phyloP scores from a whole-genome alignment of 164 flowering plant species.

The Vitis labrusca region DNA sequence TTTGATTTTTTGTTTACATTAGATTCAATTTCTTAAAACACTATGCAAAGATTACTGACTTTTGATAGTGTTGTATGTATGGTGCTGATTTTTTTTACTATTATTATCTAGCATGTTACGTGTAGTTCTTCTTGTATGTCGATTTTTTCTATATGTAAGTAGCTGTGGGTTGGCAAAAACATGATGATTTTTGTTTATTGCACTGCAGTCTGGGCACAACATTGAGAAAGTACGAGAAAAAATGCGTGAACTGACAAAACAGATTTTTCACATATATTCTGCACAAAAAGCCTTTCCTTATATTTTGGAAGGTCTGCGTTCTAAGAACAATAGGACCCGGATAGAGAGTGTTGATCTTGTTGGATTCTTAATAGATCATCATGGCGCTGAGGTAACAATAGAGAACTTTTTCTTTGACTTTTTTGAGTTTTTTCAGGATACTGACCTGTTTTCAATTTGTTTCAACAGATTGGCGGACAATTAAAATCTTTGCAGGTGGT shows the following conservation, averaged over 20 bases:
- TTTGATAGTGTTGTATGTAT: background rate
- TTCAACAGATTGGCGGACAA: constrained; percentile 75
- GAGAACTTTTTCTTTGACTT: background rate
- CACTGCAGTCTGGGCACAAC: constrained; percentile 91
- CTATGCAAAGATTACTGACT: background rate
- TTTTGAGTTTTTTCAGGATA: background rate
- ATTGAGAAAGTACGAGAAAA: constrained; percentile 94
- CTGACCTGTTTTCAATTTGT: background rate
- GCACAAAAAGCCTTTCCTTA: constrained; percentile 80
- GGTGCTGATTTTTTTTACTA: background rate
- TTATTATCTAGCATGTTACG: no score
- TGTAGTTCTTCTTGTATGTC: background rate
- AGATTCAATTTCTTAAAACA: background rate
- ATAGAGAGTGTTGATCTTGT: constrained; percentile 89
- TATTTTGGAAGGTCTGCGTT: constrained; percentile 90
- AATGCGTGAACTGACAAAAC: constrained; percentile 84
- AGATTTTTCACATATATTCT: constrained; percentile 62
- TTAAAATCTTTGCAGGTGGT: constrained; percentile 86
- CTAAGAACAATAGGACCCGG: constrained; percentile 89
- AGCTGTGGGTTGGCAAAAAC: background rate
- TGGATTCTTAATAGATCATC: constrained; percentile 79
- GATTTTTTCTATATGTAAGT: background rate
- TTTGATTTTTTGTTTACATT: background rate
- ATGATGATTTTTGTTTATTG: background rate
- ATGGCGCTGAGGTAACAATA: constrained; percentile 76